Evolutionary conservation across 805 yeast species (phyloP).

Genomic region (Vanderwaltozyma yarrowii): DNA sequence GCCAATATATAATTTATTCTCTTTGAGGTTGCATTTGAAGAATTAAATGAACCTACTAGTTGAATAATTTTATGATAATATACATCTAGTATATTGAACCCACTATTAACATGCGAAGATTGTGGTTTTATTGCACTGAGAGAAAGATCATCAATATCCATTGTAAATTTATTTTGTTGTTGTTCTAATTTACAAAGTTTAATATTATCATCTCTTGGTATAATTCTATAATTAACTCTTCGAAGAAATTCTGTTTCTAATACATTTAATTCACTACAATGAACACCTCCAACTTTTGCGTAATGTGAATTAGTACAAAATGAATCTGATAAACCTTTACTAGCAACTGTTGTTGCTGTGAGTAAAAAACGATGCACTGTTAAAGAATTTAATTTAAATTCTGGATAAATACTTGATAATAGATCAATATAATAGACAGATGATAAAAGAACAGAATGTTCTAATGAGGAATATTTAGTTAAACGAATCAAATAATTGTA

Average conservation of each 20-base stretch:
- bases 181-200: conserved; percentile 31
- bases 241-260: conserved; percentile 80
- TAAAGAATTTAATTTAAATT: conserved; percentile 76
- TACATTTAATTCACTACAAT: conserved; percentile 69
- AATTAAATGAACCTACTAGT: conserved; percentile 34
- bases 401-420: conserved; percentile 63
- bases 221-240: conserved; percentile 67
- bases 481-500: conserved; percentile 67
- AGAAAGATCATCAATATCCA: conserved; percentile 2
- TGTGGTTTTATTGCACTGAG: background rate
- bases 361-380: conserved; percentile 88
- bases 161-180: conserved; percentile 11
- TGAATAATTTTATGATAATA: conserved; percentile 42
- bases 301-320: conserved; percentile 91
- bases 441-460: conserved; percentile 69
- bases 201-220: conserved; percentile 41
- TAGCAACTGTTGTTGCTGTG: conserved; percentile 84
- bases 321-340: conserved; percentile 86
- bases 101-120: conserved; percentile 13
- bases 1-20: conserved; percentile 17
- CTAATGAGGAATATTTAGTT: conserved; percentile 75
- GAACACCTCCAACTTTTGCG: conserved; percentile 93
- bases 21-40: conserved; percentile 21
- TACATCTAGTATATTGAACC: conserved; percentile 35
- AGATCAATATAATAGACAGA: conserved; percentile 87